phyloP scores from a whole-genome alignment of 2,329 filamentous ascomycete species.

The Bipolaris sorokiniana region DNA sequence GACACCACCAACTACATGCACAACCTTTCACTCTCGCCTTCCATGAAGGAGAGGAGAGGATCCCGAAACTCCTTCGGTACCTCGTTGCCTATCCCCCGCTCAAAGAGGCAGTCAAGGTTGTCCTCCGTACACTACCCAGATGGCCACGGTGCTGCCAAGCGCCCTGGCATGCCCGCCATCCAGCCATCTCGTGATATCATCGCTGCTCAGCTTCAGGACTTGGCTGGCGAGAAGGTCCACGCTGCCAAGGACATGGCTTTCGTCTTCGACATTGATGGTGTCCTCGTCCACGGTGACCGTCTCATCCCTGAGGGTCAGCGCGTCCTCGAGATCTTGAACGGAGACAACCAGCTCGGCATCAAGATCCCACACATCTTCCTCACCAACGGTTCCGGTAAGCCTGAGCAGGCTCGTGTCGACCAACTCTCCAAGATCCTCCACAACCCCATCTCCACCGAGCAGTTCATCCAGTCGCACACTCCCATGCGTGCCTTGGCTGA shows the following conservation, averaged over 20 bases:
- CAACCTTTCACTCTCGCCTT: slow-evolving; percentile 70
- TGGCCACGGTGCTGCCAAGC: slow-evolving; percentile 55
- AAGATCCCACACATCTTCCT: slow-evolving; percentile 78
- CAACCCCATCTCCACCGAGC: slow-evolving; percentile 69
- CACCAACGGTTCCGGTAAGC: slow-evolving; percentile 77
- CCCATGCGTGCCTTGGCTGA: slow-evolving; percentile 77
- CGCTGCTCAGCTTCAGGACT: slow-evolving; percentile 72
- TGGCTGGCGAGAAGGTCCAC: slow-evolving; percentile 68
- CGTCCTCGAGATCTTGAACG: slow-evolving; percentile 73
- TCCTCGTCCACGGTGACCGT: slow-evolving; percentile 74
- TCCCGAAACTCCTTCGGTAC: slow-evolving; percentile 79
- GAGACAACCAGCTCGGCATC: slow-evolving; percentile 78
- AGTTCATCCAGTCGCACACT: slow-evolving; percentile 80
- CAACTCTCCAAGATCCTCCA: slow-evolving; percentile 71
- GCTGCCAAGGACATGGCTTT: slow-evolving; percentile 82
- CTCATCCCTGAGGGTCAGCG: slow-evolving; percentile 71
- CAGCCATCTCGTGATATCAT: slow-evolving; percentile 71
- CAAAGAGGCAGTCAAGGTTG: slow-evolving; percentile 71
- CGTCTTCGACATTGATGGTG: slow-evolving; percentile 79
- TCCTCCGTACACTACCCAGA: slow-evolving; percentile 63
- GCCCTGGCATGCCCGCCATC: slow-evolving; percentile 64
- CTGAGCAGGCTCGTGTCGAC: slow-evolving; percentile 67
- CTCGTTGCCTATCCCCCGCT: slow-evolving; percentile 73
- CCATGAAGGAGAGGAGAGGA: slow-evolving; percentile 69
- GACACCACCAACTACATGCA: slow-evolving; percentile 75